phyloP scores from a whole-genome alignment of 2,329 filamentous ascomycete genomes.

The Rhinocladiella mackenziei region DNA sequence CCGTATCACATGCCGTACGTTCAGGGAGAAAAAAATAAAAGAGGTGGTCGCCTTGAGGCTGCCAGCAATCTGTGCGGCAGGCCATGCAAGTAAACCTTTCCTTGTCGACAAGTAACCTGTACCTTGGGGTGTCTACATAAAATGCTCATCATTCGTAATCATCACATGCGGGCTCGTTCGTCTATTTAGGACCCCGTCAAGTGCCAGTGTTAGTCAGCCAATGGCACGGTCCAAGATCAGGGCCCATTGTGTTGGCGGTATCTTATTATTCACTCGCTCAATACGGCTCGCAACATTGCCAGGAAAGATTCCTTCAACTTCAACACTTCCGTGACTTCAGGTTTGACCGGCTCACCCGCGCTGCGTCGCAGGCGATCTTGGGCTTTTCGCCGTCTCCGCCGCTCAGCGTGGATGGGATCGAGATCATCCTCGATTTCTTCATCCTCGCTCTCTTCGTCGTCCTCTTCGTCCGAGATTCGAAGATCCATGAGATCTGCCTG shows the following conservation, averaged over 20 bases:
- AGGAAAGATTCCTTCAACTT: conserved; percentile 77
- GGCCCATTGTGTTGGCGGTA: background rate
- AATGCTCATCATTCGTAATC: too few relatives aligned
- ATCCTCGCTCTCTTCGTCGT: conserved; percentile 58
- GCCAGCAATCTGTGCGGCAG: background rate
- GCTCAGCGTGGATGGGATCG: conserved; percentile 84
- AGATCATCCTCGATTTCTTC: conserved; percentile 72
- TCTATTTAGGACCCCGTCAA: too few relatives aligned
- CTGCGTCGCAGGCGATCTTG: conserved; percentile 75
- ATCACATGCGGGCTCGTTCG: too few relatives aligned
- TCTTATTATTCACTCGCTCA: conserved; percentile 59
- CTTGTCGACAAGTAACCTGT: too few relatives aligned
- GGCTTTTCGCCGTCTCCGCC: conserved; percentile 68
- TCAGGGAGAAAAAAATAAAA: too few relatives aligned
- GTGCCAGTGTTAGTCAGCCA: too few relatives aligned
- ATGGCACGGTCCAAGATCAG: too few relatives aligned
- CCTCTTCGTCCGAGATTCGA: conserved; percentile 69
- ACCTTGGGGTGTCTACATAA: too few relatives aligned
- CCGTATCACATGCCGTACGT: background rate
- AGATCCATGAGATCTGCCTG: conserved; percentile 77
- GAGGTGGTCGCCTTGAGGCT: too few relatives aligned
- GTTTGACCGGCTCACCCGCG: conserved; percentile 81
- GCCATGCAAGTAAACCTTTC: too few relatives aligned
- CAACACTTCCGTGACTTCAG: conserved; percentile 70
- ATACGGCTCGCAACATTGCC: conserved; percentile 72